phyloP scores from a whole-genome alignment of 768 basidiomycete species.

The Collybia mongolica region DNA sequence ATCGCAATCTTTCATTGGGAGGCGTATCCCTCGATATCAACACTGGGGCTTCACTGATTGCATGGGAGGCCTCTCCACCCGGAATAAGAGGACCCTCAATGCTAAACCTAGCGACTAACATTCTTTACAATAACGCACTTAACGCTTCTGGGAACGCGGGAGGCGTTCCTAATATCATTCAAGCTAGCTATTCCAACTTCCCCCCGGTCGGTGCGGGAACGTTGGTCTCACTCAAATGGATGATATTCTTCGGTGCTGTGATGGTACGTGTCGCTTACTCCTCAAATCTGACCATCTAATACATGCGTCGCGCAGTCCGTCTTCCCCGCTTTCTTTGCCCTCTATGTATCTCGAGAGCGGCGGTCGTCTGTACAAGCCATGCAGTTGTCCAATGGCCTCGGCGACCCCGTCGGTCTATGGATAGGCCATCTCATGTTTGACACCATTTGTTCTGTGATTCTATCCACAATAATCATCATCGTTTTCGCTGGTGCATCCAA shows the following conservation, averaged over 20 bases:
- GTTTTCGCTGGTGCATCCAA: slow-evolving; percentile 54
- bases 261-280: slow-evolving; percentile 47
- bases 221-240: slow-evolving; percentile 67
- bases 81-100: slow-evolving; percentile 57
- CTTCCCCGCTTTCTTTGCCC: slow-evolving; percentile 78
- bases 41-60: slow-evolving; percentile 53
- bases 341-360: slow-evolving; percentile 76
- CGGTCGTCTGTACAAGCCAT: slow-evolving; percentile 76
- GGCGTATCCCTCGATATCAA: slow-evolving; percentile 62
- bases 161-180: slow-evolving; percentile 49
- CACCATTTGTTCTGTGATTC: slow-evolving; percentile 53
- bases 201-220: slow-evolving; percentile 56
- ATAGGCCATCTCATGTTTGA: slow-evolving; percentile 80
- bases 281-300: not conserved
- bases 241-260: slow-evolving; percentile 68
- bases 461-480: slow-evolving; percentile 63
- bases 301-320: slow-evolving; percentile 44
- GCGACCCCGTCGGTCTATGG: slow-evolving; percentile 71
- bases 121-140: slow-evolving; percentile 62
- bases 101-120: slow-evolving; percentile 68
- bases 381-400: slow-evolving; percentile 77
- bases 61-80: slow-evolving; percentile 70
- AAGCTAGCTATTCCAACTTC: slow-evolving; percentile 55
- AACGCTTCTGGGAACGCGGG: slow-evolving; percentile 43
- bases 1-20: slow-evolving; percentile 57